Evolutionary conservation across 164 flowering plant genomes (phyloP).

Genomic region (Houttuynia cordata): DNA sequence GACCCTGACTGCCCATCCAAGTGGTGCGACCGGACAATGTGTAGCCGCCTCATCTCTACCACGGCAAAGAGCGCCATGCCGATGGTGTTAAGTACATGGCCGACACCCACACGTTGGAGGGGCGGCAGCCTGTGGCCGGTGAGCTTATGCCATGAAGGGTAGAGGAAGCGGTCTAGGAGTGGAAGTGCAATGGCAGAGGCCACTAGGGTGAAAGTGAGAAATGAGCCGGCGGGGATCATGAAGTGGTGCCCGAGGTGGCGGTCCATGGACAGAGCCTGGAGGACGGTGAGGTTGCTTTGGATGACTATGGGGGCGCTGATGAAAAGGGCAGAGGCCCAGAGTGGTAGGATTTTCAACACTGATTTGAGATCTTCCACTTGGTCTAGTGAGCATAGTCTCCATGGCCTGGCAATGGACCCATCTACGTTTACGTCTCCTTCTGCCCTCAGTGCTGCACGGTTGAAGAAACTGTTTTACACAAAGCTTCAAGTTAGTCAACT

Average conservation of each 20-base stretch:
- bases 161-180: conserved; percentile 21
- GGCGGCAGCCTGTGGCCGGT: conserved; percentile 4
- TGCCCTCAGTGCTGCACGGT: conserved; percentile 28
- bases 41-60: conserved; percentile 13
- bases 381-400: conserved; percentile 38
- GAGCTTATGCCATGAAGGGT: conserved; percentile 5
- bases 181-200: conserved; percentile 27
- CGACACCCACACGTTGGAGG: conserved; percentile 12
- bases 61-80: conserved; percentile 10
- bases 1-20: not conserved
- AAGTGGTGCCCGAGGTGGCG: conserved; percentile 35
- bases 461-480: conserved; percentile 18
- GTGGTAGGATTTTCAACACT: conserved; percentile 31
- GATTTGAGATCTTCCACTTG: conserved; percentile 54
- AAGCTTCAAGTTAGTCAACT: not conserved
- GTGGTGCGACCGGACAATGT: not conserved
- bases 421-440: conserved; percentile 18
- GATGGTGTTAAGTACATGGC: conserved; percentile 9
- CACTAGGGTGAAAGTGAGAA: conserved; percentile 26
- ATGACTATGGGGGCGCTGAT: conserved; percentile 27
- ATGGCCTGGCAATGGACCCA: conserved; percentile 22
- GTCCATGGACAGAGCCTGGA: conserved; percentile 53
- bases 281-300: conserved; percentile 24
- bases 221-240: conserved; percentile 44
- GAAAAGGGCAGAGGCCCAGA: conserved; percentile 35